Conservation (phyloP, 75 land plant species). For the Larix kaempferi region DNA sequence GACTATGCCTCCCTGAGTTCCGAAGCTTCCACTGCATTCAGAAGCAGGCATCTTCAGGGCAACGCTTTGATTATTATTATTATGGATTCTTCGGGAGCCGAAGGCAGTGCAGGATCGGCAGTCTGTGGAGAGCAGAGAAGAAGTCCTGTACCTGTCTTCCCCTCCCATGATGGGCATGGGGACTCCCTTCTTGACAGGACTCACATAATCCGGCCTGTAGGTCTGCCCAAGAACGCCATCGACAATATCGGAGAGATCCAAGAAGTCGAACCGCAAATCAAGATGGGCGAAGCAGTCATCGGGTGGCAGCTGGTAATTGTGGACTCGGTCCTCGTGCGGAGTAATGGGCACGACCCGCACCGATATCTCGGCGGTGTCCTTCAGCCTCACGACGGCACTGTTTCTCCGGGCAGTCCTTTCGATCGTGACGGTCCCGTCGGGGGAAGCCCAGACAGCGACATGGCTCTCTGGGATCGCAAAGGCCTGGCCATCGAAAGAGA, state of each 20-base stretch:
- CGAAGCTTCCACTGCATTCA: neutral
- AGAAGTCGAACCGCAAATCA: conserved; percentile 35
- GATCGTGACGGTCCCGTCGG: conserved; percentile 2
- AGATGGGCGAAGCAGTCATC: conserved; percentile 58
- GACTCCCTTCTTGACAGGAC: conserved; percentile 57
- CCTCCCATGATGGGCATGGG: conserved; percentile 71
- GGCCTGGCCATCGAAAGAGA: conserved; percentile 36
- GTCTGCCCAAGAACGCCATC: conserved; percentile 66
- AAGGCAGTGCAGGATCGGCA: conserved; percentile 26
- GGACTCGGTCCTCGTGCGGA: conserved; percentile 39
- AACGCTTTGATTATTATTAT: neutral
- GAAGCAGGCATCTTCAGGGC: neutral
- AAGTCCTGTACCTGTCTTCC: conserved; percentile 47
- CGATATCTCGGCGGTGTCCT: conserved; percentile 25
- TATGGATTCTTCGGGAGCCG: neutral
- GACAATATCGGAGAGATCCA: conserved; percentile 31
- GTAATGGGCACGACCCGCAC: conserved; percentile 54
- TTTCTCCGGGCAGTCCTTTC: conserved; percentile 30
- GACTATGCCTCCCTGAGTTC: neutral
- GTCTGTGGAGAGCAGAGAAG: conserved; percentile 48
- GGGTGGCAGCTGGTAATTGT: conserved; percentile 36
- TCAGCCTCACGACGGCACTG: conserved; percentile 20
- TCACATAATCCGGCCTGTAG: conserved; percentile 47
- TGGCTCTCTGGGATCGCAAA: conserved; percentile 25
- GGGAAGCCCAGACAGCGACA: conserved; percentile 26